A percentile compares a stretch with the other conserved stretches of the same genome.
phyloP scores from a whole-genome alignment of 306 rosid genomes.

The Quillaja saponaria region DNA sequence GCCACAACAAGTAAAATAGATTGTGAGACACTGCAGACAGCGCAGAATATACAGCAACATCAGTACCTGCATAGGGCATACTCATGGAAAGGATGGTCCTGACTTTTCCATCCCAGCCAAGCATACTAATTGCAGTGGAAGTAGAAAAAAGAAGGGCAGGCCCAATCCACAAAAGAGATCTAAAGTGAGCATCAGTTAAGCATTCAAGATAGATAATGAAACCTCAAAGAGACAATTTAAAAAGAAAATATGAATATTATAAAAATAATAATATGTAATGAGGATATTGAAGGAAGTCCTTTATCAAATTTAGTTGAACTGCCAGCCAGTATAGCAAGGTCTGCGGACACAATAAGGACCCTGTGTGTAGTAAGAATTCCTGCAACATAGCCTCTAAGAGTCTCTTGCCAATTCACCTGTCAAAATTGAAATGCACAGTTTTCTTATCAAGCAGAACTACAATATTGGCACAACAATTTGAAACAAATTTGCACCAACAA shows the following conservation, averaged over 20 bases:
- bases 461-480: slow-evolving; percentile 11
- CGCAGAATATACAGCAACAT: slow-evolving; percentile 30
- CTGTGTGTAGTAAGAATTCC: slow-evolving; percentile 86
- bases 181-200: slow-evolving; percentile 78
- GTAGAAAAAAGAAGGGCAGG: slow-evolving; percentile 98
- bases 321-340: slow-evolving; percentile 82
- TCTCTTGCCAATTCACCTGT: slow-evolving; percentile 99
- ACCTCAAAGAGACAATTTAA: slow-evolving; percentile 8
- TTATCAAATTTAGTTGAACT: slow-evolving; percentile 76
- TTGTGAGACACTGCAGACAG: slow-evolving; percentile 24
- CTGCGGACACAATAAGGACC: slow-evolving; percentile 87
- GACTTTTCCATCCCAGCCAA: slow-evolving; percentile 99
- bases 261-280: slow-evolving; percentile 17
- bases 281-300: slow-evolving; percentile 99
- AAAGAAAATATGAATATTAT: background rate
- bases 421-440: slow-evolving; percentile 24
- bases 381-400: slow-evolving; percentile 89
- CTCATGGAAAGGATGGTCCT: slow-evolving; percentile 85
- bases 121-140: slow-evolving; percentile 77
- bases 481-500: slow-evolving; percentile 17
- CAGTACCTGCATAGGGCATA: slow-evolving; percentile 77
- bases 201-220: slow-evolving; percentile 36
- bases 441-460: slow-evolving; percentile 29
- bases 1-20: slow-evolving; percentile 18
- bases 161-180: slow-evolving; percentile 97